phyloP scores from a whole-genome alignment of 139 green algal genomes.

The Trebouxia sp. region DNA sequence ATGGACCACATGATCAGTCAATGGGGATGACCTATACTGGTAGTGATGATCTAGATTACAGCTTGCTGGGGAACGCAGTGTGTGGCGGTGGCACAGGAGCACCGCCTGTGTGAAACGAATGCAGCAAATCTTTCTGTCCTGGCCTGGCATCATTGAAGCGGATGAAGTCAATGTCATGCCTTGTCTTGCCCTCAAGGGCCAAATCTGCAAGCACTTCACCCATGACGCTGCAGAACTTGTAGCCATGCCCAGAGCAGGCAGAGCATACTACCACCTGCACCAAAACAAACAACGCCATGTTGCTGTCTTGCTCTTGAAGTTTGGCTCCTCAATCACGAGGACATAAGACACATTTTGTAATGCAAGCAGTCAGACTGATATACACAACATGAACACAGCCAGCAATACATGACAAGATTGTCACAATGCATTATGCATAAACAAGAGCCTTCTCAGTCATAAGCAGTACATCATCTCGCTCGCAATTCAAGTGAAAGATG shows the following conservation, averaged over 20 bases:
- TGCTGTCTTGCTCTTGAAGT: no score
- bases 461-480: no score
- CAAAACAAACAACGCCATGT: no score
- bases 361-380: not conserved
- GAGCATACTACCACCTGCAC: conserved; percentile 74
- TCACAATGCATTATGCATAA: no score
- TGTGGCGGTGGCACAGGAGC: not conserved
- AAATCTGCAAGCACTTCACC: conserved; percentile 52
- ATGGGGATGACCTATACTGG: no score
- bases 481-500: no score
- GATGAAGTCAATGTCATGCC: conserved; percentile 46
- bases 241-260: conserved; percentile 80
- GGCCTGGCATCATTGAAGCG: conserved; percentile 21
- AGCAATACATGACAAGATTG: no score
- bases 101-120: not conserved
- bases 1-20: no score
- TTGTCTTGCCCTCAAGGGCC: conserved; percentile 51
- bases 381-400: not conserved
- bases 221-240: conserved; percentile 75
- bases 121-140: not conserved
- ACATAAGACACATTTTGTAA: no score
- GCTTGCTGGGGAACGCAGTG: conserved; percentile 12
- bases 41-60: no score
- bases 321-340: no score
- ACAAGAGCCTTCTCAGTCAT: no score